Evolutionary conservation across 768 basidiomycete genomes (phyloP), one percentile per base, ranked within the genome.

Genomic region (Amanita jacksonii): DNA sequence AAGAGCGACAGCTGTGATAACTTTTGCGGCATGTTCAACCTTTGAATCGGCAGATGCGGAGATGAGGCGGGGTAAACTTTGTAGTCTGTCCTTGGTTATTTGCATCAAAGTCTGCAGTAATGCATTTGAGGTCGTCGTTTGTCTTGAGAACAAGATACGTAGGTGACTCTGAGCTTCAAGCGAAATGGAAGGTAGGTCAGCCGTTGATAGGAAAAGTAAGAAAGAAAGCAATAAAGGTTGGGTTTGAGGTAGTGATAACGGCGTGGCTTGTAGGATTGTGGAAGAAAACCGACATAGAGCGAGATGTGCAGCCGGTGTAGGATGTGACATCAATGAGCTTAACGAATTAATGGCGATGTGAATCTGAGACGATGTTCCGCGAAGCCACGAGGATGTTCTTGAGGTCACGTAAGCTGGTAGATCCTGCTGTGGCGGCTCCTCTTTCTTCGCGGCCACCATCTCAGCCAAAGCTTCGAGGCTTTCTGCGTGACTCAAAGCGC

Each of bases 321-420:
- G 78, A 55, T 94, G 90, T 2, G 74, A 71, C 9, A 84, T 61
- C 9, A 90, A 68, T 0, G 82, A 72, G 1, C 82, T 74, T 15
- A 97, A 65, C 0, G 81, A 67, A 51, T 88, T 85, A 41, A 97
- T 57, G 6, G 91, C 88, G 18, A 89, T 81, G 36, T 85, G 77
- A 8, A 98, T 64, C 54, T 96, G 91, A 4, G 87, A 74, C 2
- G 85, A 69, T 1, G 89, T 91, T 27, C 76, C 90, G 16, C 71
- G 73, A 34, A 96, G 70, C 87, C 93, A 98, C 0, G 80, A 68
- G 9, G 76, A 57, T 0, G 85, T 83, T 3, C 90, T 75, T 3
- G 61, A 52, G n/a, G 77, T 77, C 15, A 67, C 54, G 52, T 67
- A 76, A 8, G 66, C 66, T 24, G 64, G 49, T n/a, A 54, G 46